These are phyloP conservation scores for Fusarium foetens DNA, from an alignment of 2,329 filamentous ascomycete genomes.

Conservation along the genomic window DNA sequence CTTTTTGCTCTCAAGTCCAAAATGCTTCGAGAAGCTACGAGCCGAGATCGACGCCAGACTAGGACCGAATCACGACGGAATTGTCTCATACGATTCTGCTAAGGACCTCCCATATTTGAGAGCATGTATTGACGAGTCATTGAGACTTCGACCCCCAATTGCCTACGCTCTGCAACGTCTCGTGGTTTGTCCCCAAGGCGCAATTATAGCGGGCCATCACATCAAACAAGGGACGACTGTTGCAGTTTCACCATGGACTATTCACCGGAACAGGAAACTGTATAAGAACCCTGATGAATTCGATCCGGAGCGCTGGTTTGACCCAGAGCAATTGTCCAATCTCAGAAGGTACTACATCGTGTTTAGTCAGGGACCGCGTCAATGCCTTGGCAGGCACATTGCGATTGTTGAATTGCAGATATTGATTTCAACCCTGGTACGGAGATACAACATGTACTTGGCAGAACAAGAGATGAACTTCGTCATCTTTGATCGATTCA, in stretches of 20 bases:
- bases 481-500: background rate
- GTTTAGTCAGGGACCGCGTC: background rate
- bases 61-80: rapidly evolving
- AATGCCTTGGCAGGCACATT: background rate
- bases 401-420: background rate
- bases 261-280: background rate
- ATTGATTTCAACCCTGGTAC: background rate
- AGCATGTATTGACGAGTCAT: background rate
- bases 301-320: background rate
- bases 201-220: background rate
- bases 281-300: background rate
- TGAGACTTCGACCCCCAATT: background rate
- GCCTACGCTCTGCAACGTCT: background rate
- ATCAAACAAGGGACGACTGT: background rate
- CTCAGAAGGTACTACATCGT: background rate
- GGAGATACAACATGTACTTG: background rate
- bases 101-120: background rate
- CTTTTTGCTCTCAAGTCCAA: background rate
- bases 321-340: background rate
- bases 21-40: background rate
- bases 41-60: background rate
- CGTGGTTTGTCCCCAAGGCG: background rate
- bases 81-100: background rate
- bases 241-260: background rate
- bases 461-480: background rate